phyloP scores from a whole-genome alignment of 179 eudicot species.

The Monotropa hypopitys region DNA sequence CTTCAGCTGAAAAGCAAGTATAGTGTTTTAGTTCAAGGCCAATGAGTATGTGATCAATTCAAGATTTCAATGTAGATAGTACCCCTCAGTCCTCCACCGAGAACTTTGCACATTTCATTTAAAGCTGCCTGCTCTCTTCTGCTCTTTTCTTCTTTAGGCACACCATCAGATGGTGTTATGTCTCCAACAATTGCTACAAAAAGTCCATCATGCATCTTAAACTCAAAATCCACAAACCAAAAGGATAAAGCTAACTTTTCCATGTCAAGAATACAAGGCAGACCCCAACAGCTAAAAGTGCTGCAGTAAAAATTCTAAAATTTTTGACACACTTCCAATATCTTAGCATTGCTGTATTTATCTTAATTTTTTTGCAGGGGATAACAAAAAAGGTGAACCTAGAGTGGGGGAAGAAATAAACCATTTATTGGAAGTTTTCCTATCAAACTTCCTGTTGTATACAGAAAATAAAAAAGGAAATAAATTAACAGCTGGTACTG shows the following conservation, averaged over 20 bases:
- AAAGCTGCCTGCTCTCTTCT: conserved; percentile 74
- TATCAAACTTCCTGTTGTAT: background rate
- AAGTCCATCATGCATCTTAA: conserved; percentile 5
- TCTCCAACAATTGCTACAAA: conserved; percentile 93
- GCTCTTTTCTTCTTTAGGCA: conserved; percentile 73
- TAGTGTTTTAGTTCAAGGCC: background rate
- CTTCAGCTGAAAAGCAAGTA: conserved; percentile 47
- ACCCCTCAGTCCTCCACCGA: conserved; percentile 94
- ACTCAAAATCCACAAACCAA: background rate
- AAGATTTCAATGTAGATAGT: conserved; percentile 3
- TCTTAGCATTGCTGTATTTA: background rate
- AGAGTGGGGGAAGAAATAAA: background rate
- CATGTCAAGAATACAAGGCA: background rate
- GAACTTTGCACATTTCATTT: conserved; percentile 71
- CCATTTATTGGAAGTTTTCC: background rate
- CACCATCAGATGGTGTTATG: conserved; percentile 80
- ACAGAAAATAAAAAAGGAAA: background rate
- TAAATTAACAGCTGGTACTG: background rate
- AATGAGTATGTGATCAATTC: background rate
- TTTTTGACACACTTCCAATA: background rate
- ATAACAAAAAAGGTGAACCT: background rate
- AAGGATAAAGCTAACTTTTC: background rate
- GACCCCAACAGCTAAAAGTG: background rate
- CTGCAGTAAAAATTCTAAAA: background rate
- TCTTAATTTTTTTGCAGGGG: background rate